Base-by-base conservation (phyloP, 1,284 basidiomycete species). In the Vanrija sp. region DNA sequence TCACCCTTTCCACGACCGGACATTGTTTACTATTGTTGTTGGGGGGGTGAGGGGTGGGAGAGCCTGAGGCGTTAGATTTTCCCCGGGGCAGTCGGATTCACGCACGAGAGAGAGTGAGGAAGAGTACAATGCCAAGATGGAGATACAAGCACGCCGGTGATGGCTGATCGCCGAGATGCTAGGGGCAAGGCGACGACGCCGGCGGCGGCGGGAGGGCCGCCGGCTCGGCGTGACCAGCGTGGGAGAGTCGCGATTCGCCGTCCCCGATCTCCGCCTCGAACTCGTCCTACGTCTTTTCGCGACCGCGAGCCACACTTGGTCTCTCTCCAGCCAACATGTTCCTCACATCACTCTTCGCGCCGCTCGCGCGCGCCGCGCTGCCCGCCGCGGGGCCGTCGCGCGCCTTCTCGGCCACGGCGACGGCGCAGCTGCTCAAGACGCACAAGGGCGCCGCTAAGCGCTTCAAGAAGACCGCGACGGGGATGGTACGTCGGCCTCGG, bases 1-100 rank as follows among this genome's bases (percentile, higher is more conserved):
- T 6, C 23, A 73, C 81, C 84, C 78, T 86, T 86, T 73, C 85
- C 85, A 77, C 85, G 84, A 71, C 85, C 85, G 78, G 85, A 86
- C 85, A 86, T 86, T 63, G 67, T 78, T 22, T 41, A 52, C 9
- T 31, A 14, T 31, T 31, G 31, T 31, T 31, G 31, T 10, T 9
- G 8, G 9, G 50, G 41, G 47, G 41, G 36, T 45, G 53, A 10
- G 5, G 16, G 39, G 53, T 61, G 18, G n/a, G 12, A 45, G 8
- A 49, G 43, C 45, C 59, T 58, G 27, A 36, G 24, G 50, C 20
- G 41, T 51, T 5, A 31, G 31, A 4, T 9, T 9, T 4, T 31
- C 12, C 12, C 12, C 6, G 9, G 31, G 0, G 31, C 49, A 25
- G 44, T n/a, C 45, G 47, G 38, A 44, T 24, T 12, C 38, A 19